Conservation (phyloP, 306 rosid genomes). For the Parietaria judaica region DNA sequence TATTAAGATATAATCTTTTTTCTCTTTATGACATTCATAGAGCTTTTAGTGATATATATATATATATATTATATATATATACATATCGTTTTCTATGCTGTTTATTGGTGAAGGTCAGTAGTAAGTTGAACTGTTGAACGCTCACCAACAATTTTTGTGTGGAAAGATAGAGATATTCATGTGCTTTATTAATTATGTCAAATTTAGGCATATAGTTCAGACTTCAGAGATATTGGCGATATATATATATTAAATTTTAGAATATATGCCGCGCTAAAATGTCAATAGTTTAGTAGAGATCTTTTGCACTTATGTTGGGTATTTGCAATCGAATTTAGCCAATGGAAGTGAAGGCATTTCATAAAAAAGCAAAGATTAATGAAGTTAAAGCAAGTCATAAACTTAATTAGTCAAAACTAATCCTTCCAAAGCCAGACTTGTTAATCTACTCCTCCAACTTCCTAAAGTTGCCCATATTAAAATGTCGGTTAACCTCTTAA, state of each 20-base stretch:
- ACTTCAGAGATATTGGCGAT: not conserved
- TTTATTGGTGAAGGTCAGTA: conserved; percentile 28
- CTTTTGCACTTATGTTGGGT: too few species aligned
- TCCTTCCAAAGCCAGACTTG: conserved; percentile 3
- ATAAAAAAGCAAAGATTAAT: not conserved
- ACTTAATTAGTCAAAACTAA: conserved; percentile 2
- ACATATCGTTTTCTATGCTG: not conserved
- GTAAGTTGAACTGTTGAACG: conserved; percentile 71
- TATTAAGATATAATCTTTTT: too few species aligned
- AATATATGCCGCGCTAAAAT: too few species aligned
- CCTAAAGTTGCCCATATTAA: not conserved
- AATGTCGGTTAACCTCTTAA: not conserved
- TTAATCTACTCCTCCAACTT: not conserved
- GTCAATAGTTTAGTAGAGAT: too few species aligned
- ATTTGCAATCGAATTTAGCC: too few species aligned
- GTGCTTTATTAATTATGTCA: conserved; percentile 27
- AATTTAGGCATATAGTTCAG: conserved; percentile 20
- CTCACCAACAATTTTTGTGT: conserved; percentile 43
- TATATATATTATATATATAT: not conserved
- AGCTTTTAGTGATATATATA: not conserved
- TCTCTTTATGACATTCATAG: not conserved
- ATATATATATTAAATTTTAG: too few species aligned
- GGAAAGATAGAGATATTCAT: conserved; percentile 9
- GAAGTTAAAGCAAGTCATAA: not conserved
- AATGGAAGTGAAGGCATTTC: not conserved